Evolutionary conservation across 2,329 filamentous ascomycete genomes (phyloP).

Genomic region (Colletotrichum sublineola): DNA sequence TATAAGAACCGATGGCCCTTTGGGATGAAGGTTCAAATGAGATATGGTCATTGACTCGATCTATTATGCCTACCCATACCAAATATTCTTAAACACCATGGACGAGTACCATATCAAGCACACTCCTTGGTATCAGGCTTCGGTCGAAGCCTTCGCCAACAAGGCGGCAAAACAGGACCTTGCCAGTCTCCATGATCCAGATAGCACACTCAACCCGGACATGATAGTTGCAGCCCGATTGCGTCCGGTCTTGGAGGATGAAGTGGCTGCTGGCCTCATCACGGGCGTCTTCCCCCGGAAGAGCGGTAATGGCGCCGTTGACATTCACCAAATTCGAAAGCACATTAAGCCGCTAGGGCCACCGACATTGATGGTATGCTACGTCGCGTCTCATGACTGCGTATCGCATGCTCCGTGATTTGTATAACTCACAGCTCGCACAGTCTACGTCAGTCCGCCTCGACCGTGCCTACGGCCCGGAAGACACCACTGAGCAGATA

Average conservation of each 20-base stretch:
- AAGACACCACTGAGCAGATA: conserved; percentile 54
- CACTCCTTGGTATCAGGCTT: conserved; percentile 25
- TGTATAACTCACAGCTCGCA: not conserved
- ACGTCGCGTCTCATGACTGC: not conserved
- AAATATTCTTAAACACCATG: not conserved
- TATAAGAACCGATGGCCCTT: not conserved
- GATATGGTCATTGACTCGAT: not conserved
- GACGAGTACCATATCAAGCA: conserved; percentile 33
- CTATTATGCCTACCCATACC: not conserved
- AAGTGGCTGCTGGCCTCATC: conserved; percentile 49
- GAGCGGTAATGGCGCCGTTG: conserved; percentile 46
- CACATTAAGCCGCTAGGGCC: conserved; percentile 47
- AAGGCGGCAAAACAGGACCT: conserved; percentile 17
- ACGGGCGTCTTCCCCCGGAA: conserved; percentile 47
- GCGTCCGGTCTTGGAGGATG: conserved; percentile 54
- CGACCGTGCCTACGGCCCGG: conserved; percentile 53
- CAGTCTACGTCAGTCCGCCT: conserved; percentile 53
- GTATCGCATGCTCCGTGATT: not conserved
- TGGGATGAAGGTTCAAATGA: too few relatives aligned
- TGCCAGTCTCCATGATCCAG: not conserved
- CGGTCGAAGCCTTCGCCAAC: conserved; percentile 19
- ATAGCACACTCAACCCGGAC: conserved; percentile 42
- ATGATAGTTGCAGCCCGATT: conserved; percentile 55
- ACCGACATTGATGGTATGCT: conserved; percentile 50
- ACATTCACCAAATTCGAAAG: conserved; percentile 55